Percentiles rank a stretch among this genome's conserved stretches.
Evolutionary conservation across 179 eudicot genomes (phyloP).

Genomic region (Carnegiea gigantea): DNA sequence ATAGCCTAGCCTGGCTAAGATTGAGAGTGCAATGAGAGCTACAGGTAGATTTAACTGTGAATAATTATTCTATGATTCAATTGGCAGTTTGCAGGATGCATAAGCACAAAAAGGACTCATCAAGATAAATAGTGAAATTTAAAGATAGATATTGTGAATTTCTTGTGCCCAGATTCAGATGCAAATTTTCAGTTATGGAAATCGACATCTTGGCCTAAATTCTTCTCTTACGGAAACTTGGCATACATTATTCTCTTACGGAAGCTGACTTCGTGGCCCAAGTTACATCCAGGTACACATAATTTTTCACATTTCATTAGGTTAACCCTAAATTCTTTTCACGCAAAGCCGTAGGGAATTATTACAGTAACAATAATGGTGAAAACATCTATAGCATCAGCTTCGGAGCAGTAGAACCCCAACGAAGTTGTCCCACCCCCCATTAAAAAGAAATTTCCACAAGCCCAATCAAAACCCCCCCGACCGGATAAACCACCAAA

Average conservation of each 20-base stretch:
- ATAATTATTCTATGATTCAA: neutral
- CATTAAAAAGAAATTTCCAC: neutral
- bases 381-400: neutral
- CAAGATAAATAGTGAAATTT: neutral
- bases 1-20: neutral
- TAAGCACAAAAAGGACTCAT: neutral
- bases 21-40: neutral
- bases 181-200: neutral
- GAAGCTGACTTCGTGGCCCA: neutral
- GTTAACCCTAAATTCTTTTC: neutral
- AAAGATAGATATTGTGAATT: neutral
- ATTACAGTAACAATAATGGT: neutral
- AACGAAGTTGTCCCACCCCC: neutral
- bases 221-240: neutral
- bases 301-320: neutral
- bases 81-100: neutral
- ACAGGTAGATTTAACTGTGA: neutral
- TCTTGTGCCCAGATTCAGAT: neutral
- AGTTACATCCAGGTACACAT: neutral
- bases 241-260: neutral
- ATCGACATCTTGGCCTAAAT: neutral
- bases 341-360: neutral
- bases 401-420: neutral
- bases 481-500: no score
- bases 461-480: neutral